Evolutionary conservation across 768 basidiomycete genomes (phyloP).

Genomic region (Omphalotus guepiniiformis): DNA sequence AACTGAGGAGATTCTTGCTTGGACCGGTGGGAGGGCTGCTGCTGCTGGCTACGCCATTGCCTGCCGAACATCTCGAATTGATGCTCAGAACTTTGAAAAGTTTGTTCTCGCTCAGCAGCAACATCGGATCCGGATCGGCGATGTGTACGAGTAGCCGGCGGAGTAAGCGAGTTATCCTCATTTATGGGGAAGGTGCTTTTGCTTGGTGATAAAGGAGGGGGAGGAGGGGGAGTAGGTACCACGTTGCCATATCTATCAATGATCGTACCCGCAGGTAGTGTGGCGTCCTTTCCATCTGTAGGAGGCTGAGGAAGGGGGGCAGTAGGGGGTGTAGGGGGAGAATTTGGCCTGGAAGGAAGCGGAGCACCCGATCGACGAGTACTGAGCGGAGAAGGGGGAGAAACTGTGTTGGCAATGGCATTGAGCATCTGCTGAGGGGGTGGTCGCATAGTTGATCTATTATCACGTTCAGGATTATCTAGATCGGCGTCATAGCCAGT

Average conservation of each 20-base stretch:
- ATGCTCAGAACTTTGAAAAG: conserved; percentile 36
- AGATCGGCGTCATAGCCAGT: conserved; percentile 74
- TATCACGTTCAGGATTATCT: conserved; percentile 54
- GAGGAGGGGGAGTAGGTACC: conserved; percentile 27
- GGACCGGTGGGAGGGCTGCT: conserved; percentile 24
- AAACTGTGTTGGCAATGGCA: conserved; percentile 20
- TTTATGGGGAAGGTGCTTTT: conserved; percentile 32
- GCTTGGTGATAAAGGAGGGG: conserved; percentile 45
- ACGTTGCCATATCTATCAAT: conserved; percentile 29
- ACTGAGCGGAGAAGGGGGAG: conserved; percentile 35
- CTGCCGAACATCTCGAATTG: conserved; percentile 22
- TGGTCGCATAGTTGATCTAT: conserved; percentile 38
- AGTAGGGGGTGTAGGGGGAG: conserved; percentile 34
- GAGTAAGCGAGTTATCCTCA: conserved; percentile 35
- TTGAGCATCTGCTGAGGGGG: conserved; percentile 28
- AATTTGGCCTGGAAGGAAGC: conserved; percentile 24
- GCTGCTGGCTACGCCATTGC: conserved; percentile 29
- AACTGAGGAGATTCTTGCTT: conserved; percentile 24
- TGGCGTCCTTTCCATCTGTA: too few species aligned
- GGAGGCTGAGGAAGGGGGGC: conserved; percentile 20
- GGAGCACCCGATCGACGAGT: conserved; percentile 33
- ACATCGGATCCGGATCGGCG: conserved; percentile 49
- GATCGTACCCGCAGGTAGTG: too few species aligned
- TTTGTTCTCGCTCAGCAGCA: conserved; percentile 43
- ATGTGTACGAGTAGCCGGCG: conserved; percentile 33